Evolutionary conservation across 1,139 yeast species (phyloP), one percentile per base, ranked within the genome.

Genomic region (Yamadazyma conglobata): DNA sequence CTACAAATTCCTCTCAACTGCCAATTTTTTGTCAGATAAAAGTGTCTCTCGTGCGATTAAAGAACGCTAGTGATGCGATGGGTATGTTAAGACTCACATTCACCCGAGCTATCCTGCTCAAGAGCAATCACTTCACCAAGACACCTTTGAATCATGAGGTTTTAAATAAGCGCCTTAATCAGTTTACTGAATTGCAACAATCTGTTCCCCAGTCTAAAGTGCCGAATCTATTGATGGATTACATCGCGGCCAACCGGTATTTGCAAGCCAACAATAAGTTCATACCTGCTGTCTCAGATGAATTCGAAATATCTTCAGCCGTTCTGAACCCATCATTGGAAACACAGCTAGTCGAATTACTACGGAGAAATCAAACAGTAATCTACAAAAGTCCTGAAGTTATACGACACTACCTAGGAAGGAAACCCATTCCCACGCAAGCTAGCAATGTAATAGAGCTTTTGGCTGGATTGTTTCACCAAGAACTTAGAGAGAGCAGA

Each of bases 141-240:
- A 25, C 31, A 3, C 64, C 65, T 2, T 43, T 59, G 20, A 61
- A 56, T 35, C 47, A 47, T 35, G 63, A 58, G 32, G 49, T 56
- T 9, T 58, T 48, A 31, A 25, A 31, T 6, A 39, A 42, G 9
- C 37, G 64, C 26, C 22, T 56, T 11, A 33, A 32, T 4, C 20
- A 30, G 16, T 47, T 48, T 22, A 19, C 27, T 13, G 5, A 14
- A 5, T 2, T 13, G 4, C 26, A 16, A 10, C 15, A 16, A 4
- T 5, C n/a, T 11, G 10, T 35, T 24, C 27, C 38, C 6, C 13
- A 8, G 4, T 15, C 31, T 22, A 15, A 30, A 20, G 14, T 15
- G 4, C 12, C 27, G 2, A 14, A 14, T 5, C 8, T 47, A 10
- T 35, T 58, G 5, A 25, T 35, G 1, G 63, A 60, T 35, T 51